These are phyloP conservation scores for Diaporthe australafricana DNA, from an alignment of 2,329 filamentous ascomycete species.

Conservation along the genomic window DNA sequence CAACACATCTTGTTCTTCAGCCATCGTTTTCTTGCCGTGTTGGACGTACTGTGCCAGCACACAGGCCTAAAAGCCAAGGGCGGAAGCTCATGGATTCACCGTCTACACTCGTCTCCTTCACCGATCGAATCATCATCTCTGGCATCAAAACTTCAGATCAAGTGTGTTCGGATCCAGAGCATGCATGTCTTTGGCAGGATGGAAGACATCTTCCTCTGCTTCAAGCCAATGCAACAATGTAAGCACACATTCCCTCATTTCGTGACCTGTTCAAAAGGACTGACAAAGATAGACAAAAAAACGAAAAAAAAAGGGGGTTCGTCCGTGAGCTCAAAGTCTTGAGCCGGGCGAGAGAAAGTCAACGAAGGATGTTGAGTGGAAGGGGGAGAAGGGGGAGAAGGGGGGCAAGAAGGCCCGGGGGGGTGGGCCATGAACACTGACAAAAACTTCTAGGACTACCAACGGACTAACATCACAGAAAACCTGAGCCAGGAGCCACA, in stretches of 20 bases:
- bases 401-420: too few species aligned
- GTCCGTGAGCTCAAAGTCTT: too few species aligned
- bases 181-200: background rate
- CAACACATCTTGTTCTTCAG: too few species aligned
- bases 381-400: too few species aligned
- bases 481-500: background rate
- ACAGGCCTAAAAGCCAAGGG: background rate
- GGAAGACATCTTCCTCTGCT: background rate
- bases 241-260: background rate
- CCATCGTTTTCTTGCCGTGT: too few species aligned
- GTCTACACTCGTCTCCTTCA: too few species aligned
- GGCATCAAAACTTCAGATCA: too few species aligned
- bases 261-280: too few species aligned
- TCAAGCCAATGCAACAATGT: background rate
- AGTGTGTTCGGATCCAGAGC: too few species aligned
- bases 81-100: background rate
- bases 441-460: background rate
- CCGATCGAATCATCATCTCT: too few species aligned
- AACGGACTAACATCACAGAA: slow-evolving; percentile 4
- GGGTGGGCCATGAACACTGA: slow-evolving; percentile 1
- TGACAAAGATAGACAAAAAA: background rate
- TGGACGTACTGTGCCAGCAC: background rate
- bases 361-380: too few species aligned
- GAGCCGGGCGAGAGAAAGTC: background rate
- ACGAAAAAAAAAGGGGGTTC: too few species aligned